Percentiles rank a stretch among this genome's conserved stretches.
These are phyloP conservation scores for Nevesoporus exiguus DNA, from an alignment of 768 basidiomycete species.

Conservation along the genomic window DNA sequence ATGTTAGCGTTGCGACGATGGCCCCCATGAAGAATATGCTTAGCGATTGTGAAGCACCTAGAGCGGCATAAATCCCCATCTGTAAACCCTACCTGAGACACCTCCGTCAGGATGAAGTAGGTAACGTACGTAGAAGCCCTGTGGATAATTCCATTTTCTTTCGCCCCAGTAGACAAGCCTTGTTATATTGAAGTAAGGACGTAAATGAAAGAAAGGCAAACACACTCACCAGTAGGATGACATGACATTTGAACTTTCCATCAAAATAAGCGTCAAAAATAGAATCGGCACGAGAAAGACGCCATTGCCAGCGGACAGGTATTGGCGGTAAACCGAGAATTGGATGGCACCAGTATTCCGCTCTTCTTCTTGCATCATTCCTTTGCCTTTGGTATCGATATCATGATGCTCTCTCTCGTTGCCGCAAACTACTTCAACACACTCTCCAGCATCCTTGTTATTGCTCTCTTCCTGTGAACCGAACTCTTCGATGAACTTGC, in stretches of 20 bases:
- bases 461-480: conserved; percentile 54
- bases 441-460: conserved; percentile 39
- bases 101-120: conserved; percentile 28
- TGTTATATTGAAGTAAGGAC: neutral
- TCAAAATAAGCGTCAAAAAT: conserved; percentile 53
- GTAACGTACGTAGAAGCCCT: conserved; percentile 67
- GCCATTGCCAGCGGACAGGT: conserved; percentile 70
- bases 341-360: conserved; percentile 63
- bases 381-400: conserved; percentile 39
- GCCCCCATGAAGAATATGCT: conserved; percentile 66
- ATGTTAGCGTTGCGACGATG: conserved; percentile 63
- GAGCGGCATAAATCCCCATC: conserved; percentile 79
- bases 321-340: conserved; percentile 40
- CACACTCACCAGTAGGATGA: conserved; percentile 49
- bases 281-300: conserved; percentile 61
- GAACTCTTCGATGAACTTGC: conserved; percentile 73
- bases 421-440: conserved; percentile 25
- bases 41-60: conserved; percentile 70
- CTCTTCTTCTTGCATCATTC: conserved; percentile 82
- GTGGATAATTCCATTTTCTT: conserved; percentile 52
- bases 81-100: conserved; percentile 25
- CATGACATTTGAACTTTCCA: conserved; percentile 71
- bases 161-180: conserved; percentile 75
- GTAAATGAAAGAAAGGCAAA: neutral
- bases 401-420: conserved; percentile 36